Evolutionary conservation across 371 early-diverging fungal species (phyloP), one percentile per base, ranked within the genome.

Genomic region (Mortierella sp.): DNA sequence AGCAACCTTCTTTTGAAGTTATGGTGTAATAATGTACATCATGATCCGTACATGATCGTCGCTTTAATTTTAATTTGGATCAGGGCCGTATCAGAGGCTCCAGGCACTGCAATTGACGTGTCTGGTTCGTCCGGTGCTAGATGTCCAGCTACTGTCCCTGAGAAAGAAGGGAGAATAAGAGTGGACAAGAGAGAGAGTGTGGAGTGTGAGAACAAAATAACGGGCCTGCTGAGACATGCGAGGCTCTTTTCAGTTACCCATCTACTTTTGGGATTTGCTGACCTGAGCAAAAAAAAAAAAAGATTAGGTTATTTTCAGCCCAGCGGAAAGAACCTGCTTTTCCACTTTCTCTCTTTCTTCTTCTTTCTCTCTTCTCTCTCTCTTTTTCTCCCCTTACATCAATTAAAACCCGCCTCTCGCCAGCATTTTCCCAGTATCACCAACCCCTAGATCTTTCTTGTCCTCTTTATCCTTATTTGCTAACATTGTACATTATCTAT

Each of bases 281-380:
- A 45, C 45, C 45, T 45, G 4, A 47, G 19, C 7, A 47, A 47
- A 47, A 47, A 37, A 10, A 37, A 15, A 43, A 15, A 7, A 43
- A 43, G 13, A 7, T 15, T 43, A 15, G 43, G 51, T 51, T 51
- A 51, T 51, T 51, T 51, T 51, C 51, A 51, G 51, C 51, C 13
- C 40, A 8, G 45, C 51, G 26, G 51, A 51, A 51, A 23, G 4
- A 29, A 15, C 15, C 28, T 31, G 10, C 22, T 37, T 40, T 28
- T 55, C 56, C 19, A n/a, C 58, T 6, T 23, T 26, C 17, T 26
- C 9, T 17, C 34, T 66, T 66, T 56, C 65, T 56, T 51, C 58
- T 64, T 54, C 17, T 43, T 32, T 34, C 22, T 37, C 17, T 3
- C 28, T 60, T 66, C 57, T 56, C 65, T 56, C 40, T 64, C 59